Conservation (phyloP, 2,329 filamentous ascomycete genomes). For the Acarospora socialis region DNA sequence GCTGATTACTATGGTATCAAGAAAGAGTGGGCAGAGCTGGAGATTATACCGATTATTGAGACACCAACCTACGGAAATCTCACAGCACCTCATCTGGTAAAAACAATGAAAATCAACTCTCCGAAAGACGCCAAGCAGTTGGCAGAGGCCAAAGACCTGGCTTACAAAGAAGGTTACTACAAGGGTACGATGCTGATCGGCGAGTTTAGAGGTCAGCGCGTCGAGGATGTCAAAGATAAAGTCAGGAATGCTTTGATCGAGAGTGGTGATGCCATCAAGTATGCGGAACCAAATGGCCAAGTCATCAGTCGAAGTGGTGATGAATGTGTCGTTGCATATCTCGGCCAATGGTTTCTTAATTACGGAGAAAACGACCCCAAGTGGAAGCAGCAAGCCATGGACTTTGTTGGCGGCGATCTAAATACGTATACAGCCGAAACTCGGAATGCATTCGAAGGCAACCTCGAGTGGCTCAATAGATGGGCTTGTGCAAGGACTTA, state of each 20-base stretch:
- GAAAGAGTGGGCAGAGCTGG: slow-evolving; percentile 88
- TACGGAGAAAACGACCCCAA: slow-evolving; percentile 71
- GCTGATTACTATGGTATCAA: slow-evolving; percentile 90
- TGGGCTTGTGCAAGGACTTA: slow-evolving; percentile 92
- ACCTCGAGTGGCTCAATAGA: slow-evolving; percentile 82
- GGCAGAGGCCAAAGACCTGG: slow-evolving; percentile 84
- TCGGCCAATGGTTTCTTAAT: slow-evolving; percentile 97
- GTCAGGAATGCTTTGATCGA: slow-evolving; percentile 67
- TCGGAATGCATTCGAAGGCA: slow-evolving; percentile 67
- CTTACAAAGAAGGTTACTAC: slow-evolving; percentile 97
- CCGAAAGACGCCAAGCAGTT: slow-evolving; percentile 89
- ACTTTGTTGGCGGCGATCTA: slow-evolving; percentile 56
- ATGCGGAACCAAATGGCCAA: slow-evolving; percentile 82
- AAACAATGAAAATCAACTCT: slow-evolving; percentile 90
- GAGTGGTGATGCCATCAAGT: slow-evolving; percentile 67
- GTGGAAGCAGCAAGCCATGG: slow-evolving; percentile 65
- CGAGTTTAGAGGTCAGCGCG: slow-evolving; percentile 74
- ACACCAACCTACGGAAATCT: slow-evolving; percentile 80
- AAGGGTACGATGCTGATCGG: slow-evolving; percentile 81
- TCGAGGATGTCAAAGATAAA: slow-evolving; percentile 75
- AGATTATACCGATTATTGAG: slow-evolving; percentile 77
- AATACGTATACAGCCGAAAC: slow-evolving; percentile 71
- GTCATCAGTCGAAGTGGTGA: slow-evolving; percentile 83
- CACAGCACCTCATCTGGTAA: slow-evolving; percentile 67
- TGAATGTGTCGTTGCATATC: slow-evolving; percentile 80